These are phyloP conservation scores for Syzygium grande DNA, from an alignment of 345 rosid genomes.

Conservation along the genomic window DNA sequence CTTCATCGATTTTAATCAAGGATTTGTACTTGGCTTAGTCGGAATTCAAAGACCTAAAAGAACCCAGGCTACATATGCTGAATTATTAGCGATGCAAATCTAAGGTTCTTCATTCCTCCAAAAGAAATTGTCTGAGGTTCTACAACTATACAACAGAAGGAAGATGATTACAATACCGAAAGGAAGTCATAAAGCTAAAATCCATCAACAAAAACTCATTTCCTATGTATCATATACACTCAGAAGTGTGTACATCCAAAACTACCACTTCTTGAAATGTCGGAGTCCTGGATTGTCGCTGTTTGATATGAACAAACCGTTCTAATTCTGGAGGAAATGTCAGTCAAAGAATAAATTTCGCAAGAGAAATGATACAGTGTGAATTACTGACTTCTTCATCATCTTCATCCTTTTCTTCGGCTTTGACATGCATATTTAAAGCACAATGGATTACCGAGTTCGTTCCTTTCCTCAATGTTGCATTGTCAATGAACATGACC, in stretches of 20 bases:
- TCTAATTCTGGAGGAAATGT: neutral
- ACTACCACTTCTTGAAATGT: neutral
- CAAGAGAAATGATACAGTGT: neutral
- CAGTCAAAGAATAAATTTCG: neutral
- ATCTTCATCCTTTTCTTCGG: slow-evolving; percentile 30
- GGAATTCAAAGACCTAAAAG: no score
- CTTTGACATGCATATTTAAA: slow-evolving; percentile 20
- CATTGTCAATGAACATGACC: slow-evolving; percentile 64
- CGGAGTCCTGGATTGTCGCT: neutral
- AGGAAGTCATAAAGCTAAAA: no score
- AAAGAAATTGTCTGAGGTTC: no score
- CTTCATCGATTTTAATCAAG: neutral
- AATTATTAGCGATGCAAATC: no score
- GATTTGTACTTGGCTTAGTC: neutral
- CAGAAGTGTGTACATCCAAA: neutral
- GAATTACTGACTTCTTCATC: slow-evolving; percentile 11
- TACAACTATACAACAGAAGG: no score
- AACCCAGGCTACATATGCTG: no score
- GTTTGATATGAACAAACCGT: neutral
- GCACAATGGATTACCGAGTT: slow-evolving; percentile 58
- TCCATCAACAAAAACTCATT: no score
- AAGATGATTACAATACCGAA: no score
- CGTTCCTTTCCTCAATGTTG: slow-evolving; percentile 63
- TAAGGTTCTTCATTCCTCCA: no score
- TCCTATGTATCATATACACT: no score